A percentile compares a stretch with the other conserved stretches of the same genome.
Conservation (phyloP, 805 yeast species). For the Wickerhamiella occidentalis region DNA sequence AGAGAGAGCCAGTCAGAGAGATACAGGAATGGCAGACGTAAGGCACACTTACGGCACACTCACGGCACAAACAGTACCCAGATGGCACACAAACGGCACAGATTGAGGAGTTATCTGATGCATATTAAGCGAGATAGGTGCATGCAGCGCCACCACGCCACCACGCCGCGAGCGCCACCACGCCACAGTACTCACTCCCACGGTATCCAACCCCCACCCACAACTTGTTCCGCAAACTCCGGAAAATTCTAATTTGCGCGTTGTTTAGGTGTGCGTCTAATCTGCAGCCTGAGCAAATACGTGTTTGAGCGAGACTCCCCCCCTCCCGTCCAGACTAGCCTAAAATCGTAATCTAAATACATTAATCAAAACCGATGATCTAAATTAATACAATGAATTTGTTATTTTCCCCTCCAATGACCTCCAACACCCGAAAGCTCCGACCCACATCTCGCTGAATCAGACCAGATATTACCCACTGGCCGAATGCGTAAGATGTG, state of each 20-base stretch:
- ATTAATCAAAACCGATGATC: not conserved
- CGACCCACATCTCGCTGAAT: not conserved
- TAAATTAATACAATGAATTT: not conserved
- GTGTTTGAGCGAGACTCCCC: not conserved
- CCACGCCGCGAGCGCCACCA: too few species aligned
- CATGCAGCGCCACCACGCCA: too few species aligned
- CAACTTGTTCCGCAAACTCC: not conserved
- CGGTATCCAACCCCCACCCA: not conserved
- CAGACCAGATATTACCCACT: slow-evolving; percentile 9
- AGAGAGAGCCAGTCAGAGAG: too few species aligned
- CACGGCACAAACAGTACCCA: too few species aligned
- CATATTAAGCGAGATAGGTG: too few species aligned
- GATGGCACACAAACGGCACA: too few species aligned
- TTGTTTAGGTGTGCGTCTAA: not conserved
- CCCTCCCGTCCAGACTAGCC: too few species aligned
- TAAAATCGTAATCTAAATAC: not conserved
- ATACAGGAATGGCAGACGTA: too few species aligned
- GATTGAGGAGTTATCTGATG: too few species aligned
- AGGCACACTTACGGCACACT: too few species aligned
- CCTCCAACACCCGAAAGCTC: not conserved
- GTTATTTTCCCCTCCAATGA: too few species aligned
- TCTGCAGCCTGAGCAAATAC: not conserved
- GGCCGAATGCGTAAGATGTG: slow-evolving; percentile 5
- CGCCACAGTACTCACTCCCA: too few species aligned
- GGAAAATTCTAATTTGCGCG: not conserved